Base-by-base conservation (phyloP, 2,329 filamentous ascomycete genomes). In the Aspergillus sp. region DNA sequence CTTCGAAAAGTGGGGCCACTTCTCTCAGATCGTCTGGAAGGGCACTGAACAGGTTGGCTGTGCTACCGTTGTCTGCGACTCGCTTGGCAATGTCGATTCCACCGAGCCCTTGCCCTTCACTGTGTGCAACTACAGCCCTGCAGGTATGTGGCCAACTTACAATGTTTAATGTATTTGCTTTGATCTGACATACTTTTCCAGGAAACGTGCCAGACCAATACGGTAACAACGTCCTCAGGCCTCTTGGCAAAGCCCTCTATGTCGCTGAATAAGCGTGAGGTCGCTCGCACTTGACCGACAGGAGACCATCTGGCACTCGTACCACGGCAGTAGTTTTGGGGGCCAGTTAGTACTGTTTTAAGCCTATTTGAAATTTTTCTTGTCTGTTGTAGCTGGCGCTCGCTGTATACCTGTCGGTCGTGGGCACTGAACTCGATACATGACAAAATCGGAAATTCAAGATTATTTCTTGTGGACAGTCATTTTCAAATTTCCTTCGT, bases 41-140 rank as follows among this genome's bases (percentile, higher is more conserved):
- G 75, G 63, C 22, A 85, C 86, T 56, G 83, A 76, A 17, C 64
- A 79, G 39, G 78, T 92, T 53, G 89, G 87, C 63, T 93, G 89
- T 71, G 80, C 79, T 51, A 83, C 74, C 26, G 68, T 72, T 18
- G 60, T 63, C 74, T 85, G 79, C 81, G 22, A 62, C 30, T 66
- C 57, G 53, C 71, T 83, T 43, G 71, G 66, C 51, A 78, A 79
- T 61, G 73, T 74, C 47, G 76, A 75, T 51, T 67, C 68, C 56
- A 67, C 71, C 49, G 65, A 76, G 26, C 55, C 80, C 38, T 76
- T 86, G n/a, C 86, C 84, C 77, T 91, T 85, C 80, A 93, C 89
- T 30, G 91, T 96, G 68, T 96, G 91, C 87, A 93, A 96, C 83
- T 96, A 96, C 80, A 79, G 78, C 64, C 82, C 86, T 60, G 78